Conservation (phyloP, 257 asterid species). For the Marsdenia floribunda region DNA sequence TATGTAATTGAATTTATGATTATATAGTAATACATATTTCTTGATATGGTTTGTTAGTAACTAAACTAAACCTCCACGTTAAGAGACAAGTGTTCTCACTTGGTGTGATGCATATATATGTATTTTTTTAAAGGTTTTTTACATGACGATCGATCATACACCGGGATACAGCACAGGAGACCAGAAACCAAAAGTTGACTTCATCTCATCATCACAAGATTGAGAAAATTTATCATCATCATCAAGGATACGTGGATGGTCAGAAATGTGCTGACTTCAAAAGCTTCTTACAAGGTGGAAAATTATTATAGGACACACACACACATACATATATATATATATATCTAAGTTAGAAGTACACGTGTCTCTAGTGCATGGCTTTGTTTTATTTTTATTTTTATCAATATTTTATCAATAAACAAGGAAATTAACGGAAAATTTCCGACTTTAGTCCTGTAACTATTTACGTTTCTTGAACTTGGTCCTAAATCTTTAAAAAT, state of each 20-base stretch:
- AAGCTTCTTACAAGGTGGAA: constrained; percentile 10
- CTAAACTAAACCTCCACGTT: constrained; percentile 10
- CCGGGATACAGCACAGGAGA: constrained; percentile 1
- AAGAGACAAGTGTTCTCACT: neutral
- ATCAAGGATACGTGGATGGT: constrained; percentile 25
- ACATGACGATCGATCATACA: neutral
- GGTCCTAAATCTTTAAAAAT: too few species aligned
- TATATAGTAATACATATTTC: neutral
- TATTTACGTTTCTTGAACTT: too few species aligned
- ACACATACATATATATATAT: too few species aligned
- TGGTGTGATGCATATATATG: neutral
- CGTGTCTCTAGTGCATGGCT: neutral
- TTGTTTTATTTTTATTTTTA: neutral
- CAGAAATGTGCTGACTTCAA: constrained; percentile 20
- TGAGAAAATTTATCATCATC: constrained; percentile 9
- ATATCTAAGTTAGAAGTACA: neutral
- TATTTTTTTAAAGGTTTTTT: neutral
- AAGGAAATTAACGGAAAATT: too few species aligned
- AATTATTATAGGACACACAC: neutral
- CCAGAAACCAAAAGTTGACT: constrained; percentile 15
- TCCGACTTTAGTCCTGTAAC: too few species aligned
- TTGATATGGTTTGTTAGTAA: constrained; percentile 2
- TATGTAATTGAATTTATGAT: neutral
- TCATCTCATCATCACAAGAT: neutral
- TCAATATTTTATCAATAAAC: too few species aligned